These are phyloP conservation scores for Linnemannia elongata DNA, from an alignment of 192 early-diverging fungal species.

Conservation along the genomic window DNA sequence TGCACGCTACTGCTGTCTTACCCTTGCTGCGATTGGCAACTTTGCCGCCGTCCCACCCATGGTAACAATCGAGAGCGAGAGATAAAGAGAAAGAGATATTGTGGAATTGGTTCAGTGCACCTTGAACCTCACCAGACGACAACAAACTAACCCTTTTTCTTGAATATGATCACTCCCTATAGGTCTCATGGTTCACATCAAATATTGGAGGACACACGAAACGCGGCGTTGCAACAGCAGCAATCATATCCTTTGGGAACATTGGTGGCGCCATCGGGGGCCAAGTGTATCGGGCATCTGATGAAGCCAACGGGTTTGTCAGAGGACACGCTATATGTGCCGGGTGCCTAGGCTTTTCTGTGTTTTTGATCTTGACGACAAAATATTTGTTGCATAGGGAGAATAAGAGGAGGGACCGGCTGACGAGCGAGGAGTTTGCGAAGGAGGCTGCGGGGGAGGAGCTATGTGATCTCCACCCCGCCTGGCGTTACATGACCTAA, in stretches of 20 bases:
- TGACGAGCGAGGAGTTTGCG: constrained; percentile 59
- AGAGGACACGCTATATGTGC: constrained; percentile 61
- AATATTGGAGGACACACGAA: constrained; percentile 82
- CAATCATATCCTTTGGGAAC: constrained; percentile 76
- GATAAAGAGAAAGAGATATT: constrained; percentile 40
- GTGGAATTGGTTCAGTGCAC: constrained; percentile 21
- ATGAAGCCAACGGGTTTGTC: constrained; percentile 65
- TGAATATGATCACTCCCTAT: not conserved
- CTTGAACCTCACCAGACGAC: too few species aligned
- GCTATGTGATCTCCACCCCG: constrained; percentile 58
- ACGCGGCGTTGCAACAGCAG: constrained; percentile 70
- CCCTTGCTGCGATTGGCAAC: constrained; percentile 52
- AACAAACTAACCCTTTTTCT: constrained; percentile 24
- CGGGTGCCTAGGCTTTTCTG: constrained; percentile 58
- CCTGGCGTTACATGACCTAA: constrained; percentile 31
- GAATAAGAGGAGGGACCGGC: constrained; percentile 65
- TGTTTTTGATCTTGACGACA: constrained; percentile 61
- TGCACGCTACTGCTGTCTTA: constrained; percentile 49
- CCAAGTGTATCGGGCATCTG: constrained; percentile 75
- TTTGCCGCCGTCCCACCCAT: constrained; percentile 69
- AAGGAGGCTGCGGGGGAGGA: constrained; percentile 56
- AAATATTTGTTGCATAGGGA: constrained; percentile 68
- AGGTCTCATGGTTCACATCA: constrained; percentile 64
- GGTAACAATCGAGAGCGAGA: constrained; percentile 65
- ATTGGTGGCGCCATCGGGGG: constrained; percentile 78